Percentiles rank a stretch among this genome's conserved stretches.
These are phyloP conservation scores for Xylaria sp. DNA, from an alignment of 2,329 filamentous ascomycete species.

Conservation along the genomic window DNA sequence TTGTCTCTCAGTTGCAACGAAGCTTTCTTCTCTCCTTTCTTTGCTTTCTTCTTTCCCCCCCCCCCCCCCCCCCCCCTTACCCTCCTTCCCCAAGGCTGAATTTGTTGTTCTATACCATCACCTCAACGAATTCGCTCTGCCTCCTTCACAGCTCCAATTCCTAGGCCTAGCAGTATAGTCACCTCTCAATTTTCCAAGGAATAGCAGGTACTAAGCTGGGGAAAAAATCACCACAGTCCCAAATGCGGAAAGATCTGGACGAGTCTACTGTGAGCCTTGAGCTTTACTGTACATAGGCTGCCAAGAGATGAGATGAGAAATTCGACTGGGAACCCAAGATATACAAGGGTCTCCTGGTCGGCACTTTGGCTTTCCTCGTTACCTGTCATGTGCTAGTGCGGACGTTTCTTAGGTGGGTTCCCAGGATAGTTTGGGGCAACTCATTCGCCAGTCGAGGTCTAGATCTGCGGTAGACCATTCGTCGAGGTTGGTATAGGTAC, in stretches of 20 bases:
- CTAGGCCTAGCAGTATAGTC: neutral
- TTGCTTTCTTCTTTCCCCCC: no score
- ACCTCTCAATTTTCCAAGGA: neutral
- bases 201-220: neutral
- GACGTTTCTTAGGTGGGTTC: neutral
- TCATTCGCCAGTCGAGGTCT: neutral
- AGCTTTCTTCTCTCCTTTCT: no score
- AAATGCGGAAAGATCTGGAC: neutral
- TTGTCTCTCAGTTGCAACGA: no score
- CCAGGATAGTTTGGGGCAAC: neutral
- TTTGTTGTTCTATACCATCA: neutral
- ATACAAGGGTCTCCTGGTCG: neutral
- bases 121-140: neutral
- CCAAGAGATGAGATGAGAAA: neutral
- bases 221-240: neutral
- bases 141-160: neutral
- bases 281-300: neutral
- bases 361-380: slow-evolving; percentile 1
- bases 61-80: no score
- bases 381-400: slow-evolving; percentile 23
- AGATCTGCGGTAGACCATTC: neutral
- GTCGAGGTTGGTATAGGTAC: neutral
- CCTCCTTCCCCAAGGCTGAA: neutral
- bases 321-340: neutral
- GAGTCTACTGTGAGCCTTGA: neutral